Conservation (phyloP, 805 yeast species). For the Saturnispora diversa region DNA sequence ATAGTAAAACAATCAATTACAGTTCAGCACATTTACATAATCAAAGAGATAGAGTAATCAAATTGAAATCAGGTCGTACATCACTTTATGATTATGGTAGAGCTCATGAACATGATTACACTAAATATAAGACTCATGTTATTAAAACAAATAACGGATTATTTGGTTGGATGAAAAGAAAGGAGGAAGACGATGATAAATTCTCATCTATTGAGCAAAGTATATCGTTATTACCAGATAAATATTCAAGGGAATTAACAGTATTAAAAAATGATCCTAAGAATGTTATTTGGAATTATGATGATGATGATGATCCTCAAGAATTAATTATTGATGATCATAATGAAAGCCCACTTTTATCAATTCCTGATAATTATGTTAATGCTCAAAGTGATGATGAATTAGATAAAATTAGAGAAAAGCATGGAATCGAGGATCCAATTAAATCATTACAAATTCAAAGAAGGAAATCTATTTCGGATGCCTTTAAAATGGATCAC, state of each 20-base stretch:
- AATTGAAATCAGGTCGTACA: constrained; percentile 26
- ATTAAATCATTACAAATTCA: constrained; percentile 4
- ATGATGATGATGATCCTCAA: constrained; percentile 28
- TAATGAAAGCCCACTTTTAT: neutral
- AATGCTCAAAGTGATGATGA: constrained; percentile 12
- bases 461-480: constrained; percentile 5
- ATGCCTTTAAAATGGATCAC: constrained; percentile 1
- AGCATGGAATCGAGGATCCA: constrained; percentile 9
- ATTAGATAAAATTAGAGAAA: constrained; percentile 9
- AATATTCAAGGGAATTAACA: constrained; percentile 29
- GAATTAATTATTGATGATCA: constrained; percentile 11
- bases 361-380: constrained; percentile 4
- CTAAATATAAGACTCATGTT: constrained; percentile 29
- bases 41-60: constrained; percentile 23
- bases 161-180: constrained; percentile 29
- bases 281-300: constrained; percentile 33
- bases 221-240: constrained; percentile 31
- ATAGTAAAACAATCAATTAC: constrained; percentile 23
- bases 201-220: constrained; percentile 27
- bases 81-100: constrained; percentile 26
- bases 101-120: constrained; percentile 30
- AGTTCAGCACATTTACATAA: constrained; percentile 19
- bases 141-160: constrained; percentile 24
- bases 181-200: constrained; percentile 26
- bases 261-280: constrained; percentile 31